Evolutionary conservation across 257 asterid species (phyloP).

Genomic region (Nicotiana obtusifolia): DNA sequence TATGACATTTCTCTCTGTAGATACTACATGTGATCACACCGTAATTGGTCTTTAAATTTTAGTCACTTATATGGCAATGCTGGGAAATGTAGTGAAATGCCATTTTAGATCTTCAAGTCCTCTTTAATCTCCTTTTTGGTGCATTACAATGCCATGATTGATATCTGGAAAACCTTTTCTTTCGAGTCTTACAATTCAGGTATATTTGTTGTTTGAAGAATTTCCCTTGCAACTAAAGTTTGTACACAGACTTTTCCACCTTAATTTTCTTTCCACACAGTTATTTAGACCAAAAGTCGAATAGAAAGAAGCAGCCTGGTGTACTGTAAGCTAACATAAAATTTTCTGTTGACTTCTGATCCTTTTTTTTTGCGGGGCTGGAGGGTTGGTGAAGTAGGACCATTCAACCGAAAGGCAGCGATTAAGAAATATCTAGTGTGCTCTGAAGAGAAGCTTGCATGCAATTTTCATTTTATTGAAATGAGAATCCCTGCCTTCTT

Average conservation of each 20-base stretch:
- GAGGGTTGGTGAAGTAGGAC: not conserved
- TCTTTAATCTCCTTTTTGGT: not conserved
- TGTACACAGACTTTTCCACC: too few relatives aligned
- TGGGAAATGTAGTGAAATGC: too few relatives aligned
- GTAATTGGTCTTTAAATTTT: too few relatives aligned
- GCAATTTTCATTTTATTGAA: not conserved
- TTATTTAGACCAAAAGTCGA: not conserved
- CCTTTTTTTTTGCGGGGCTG: not conserved
- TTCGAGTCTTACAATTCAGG: not conserved
- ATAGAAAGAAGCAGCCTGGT: not conserved
- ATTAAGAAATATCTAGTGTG: not conserved
- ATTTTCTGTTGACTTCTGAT: not conserved
- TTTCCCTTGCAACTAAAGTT: not conserved
- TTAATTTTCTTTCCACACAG: not conserved
- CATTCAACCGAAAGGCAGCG: not conserved
- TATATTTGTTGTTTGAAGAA: not conserved
- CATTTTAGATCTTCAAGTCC: too few relatives aligned
- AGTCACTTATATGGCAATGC: too few relatives aligned
- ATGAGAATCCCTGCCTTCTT: not conserved
- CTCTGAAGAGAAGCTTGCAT: not conserved
- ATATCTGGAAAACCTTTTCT: not conserved
- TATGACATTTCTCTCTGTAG: not conserved
- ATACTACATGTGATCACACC: too few relatives aligned
- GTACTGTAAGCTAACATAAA: not conserved
- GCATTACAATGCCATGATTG: not conserved